Evolutionary conservation across 352 stramenopile species (phyloP).

Genomic region (Pythium rhizo-oryzae): DNA sequence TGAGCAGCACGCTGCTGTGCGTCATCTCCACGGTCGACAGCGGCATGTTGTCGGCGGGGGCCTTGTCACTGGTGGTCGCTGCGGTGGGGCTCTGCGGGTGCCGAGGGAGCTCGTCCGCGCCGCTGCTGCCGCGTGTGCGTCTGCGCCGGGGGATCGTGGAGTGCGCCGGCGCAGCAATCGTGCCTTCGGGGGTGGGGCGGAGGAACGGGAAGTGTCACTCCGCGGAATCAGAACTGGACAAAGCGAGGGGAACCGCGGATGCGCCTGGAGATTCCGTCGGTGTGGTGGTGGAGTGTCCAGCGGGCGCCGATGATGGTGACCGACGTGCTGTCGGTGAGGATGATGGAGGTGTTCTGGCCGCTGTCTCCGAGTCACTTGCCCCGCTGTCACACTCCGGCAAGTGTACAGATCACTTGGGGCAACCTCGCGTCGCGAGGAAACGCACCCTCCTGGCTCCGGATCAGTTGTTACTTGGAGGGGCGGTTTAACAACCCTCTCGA

Average conservation of each 20-base stretch:
- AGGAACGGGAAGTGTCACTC: too few species aligned
- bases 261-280: not conserved
- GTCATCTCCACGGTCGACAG: not conserved
- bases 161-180: constrained; percentile 7
- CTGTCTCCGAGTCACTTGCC: not conserved
- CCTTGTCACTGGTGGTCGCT: not conserved
- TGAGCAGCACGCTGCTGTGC: not conserved
- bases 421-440: constrained; percentile 14
- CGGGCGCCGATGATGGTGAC: not conserved
- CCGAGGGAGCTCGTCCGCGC: not conserved
- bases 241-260: not conserved
- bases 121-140: constrained; percentile 1
- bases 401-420: constrained; percentile 14
- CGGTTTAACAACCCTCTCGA: not conserved
- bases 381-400: not conserved
- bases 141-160: constrained; percentile 8
- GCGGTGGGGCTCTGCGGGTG: not conserved
- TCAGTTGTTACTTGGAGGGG: constrained; percentile 3
- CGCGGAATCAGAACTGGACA: too few species aligned
- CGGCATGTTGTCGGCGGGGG: not conserved
- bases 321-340: not conserved
- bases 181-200: not conserved
- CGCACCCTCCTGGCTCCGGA: not conserved
- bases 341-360: not conserved
- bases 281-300: not conserved